Base-by-base conservation (phyloP, 805 yeast genomes). In the Wickerhamiella australiensis region DNA sequence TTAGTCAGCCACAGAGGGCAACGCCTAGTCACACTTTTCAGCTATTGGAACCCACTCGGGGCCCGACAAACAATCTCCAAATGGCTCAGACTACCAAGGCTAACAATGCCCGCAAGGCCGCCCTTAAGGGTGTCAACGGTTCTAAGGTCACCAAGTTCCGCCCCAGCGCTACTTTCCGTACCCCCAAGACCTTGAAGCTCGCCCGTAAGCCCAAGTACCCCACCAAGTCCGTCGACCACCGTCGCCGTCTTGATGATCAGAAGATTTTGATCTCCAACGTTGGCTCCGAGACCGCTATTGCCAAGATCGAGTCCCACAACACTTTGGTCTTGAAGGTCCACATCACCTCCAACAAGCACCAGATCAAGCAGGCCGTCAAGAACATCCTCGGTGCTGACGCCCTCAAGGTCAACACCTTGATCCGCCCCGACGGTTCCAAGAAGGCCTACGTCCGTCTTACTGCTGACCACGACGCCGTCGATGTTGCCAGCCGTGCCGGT, bases 341-440 rank as follows among this genome's bases (percentile, higher is more conserved):
- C 76, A 68, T 90, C 68, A 85, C 85, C 78, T 78, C 98, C 70
- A 92, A 92, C 96, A 92, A 92, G 81, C 74, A 82, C 77, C 97
- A 90, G 78, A 92, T 92, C 79, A 90, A 88, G 81, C 77, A 80
- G 67, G 98, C 98, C 62, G 94, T 92, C 68, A 90, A 92, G 82
- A 94, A 87, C 76, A 80, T 92, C 70, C 92, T 90, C 81, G 88
- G 85, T 69, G 97, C 90, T 68, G 97, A 92, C 62, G 92, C 84
- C 64, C 76, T 74, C 67, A 78, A 85, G 75, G 87, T 92, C 70
- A 88, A 92, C 90, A 92, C 98, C 65, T 79, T 92, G 73, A 76
- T 92, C 69, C 86, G 95, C 78, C 96, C 98, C 72, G 88, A 92
- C 75, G 98, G 98, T 75, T 84, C 96, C 78, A 92, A 92, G 86